Evolutionary conservation across 2,329 filamentous ascomycete species (phyloP).

Genomic region (Aspergillus fumigatiaffinis): DNA sequence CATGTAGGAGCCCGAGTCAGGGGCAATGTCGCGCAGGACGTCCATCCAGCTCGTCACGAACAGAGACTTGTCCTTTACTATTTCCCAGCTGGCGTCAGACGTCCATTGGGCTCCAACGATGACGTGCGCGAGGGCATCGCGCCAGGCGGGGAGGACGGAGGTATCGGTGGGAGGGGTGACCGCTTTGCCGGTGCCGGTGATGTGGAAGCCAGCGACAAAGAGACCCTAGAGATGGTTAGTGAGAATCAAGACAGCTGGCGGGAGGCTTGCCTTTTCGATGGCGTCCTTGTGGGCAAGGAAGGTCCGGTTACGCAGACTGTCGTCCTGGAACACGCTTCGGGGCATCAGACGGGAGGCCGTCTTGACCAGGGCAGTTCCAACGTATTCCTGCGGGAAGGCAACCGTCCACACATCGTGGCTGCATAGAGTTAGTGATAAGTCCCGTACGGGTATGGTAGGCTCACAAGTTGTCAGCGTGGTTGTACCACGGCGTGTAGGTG

Average conservation of each 20-base stretch:
- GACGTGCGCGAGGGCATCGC: constrained; percentile 22
- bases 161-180: constrained; percentile 15
- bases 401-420: constrained; percentile 22
- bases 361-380: constrained; percentile 16
- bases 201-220: constrained; percentile 20
- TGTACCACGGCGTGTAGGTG: constrained; percentile 18
- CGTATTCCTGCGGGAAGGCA: constrained; percentile 25
- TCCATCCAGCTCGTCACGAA: constrained; percentile 14
- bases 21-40: constrained; percentile 22
- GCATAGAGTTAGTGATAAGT: too few species aligned
- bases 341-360: constrained; percentile 35
- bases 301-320: constrained; percentile 23
- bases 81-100: constrained; percentile 31
- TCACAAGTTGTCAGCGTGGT: constrained; percentile 26
- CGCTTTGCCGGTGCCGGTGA: constrained; percentile 17
- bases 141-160: constrained; percentile 23
- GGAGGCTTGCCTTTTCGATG: constrained; percentile 22
- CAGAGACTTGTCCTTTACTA: constrained; percentile 15
- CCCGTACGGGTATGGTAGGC: constrained; percentile 16
- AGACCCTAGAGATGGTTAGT: constrained; percentile 10
- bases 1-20: constrained; percentile 26
- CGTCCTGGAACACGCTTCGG: constrained; percentile 28
- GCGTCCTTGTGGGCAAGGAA: constrained; percentile 22
- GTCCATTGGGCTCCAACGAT: constrained; percentile 22
- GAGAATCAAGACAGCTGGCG: neutral